Base-by-base conservation (phyloP, 345 rosid species). In the Pelargonium nanum region DNA sequence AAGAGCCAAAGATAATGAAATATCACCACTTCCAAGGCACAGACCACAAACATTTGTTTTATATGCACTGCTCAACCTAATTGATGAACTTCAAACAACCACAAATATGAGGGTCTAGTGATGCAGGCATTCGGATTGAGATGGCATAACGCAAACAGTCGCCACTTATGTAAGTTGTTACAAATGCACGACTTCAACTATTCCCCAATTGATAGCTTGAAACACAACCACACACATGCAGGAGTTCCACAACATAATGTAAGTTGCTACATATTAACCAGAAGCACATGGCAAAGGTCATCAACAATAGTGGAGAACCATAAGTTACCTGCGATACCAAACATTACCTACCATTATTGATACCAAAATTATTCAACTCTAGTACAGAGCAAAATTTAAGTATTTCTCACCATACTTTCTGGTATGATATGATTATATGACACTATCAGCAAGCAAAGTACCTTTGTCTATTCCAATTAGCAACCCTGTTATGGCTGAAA, bases 391-490 rank as follows among this genome's bases (percentile, higher is more conserved):
- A 40, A 40, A 40, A 59, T 50, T 59, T 19, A 44, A 22, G 30
- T 59, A 44, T 30, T 5, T 50, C 13, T 21, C 25, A 40, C 26
- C 1, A 17, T 59, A 55, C 57, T 70, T 20, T 8, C 55, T 54
- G 55, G 40, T 19, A 32, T 24, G 45, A 15, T 16, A 19, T 22
- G 21, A 61, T 55, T 55, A 62, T 52, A 70, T 30, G 61, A 1
- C 52, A 59, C 2, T 16, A 19, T 19, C 26, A n/a, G n/a, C n/a
- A n/a, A 5, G 44, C 8, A 2, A 48, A 40, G n/a, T 71, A 92
- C 98, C 98, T 89, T 82, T 86, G 69, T 68, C 77, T 85, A 68
- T 65, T 78, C 56, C 73, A 53, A 71, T 73, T 70, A 55, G 70
- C 63, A 68, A 74, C 68, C 78, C 65, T 70, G 65, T 77, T 74